phyloP scores from a whole-genome alignment of 768 basidiomycete species.

The Rhizopogon vinicolor region DNA sequence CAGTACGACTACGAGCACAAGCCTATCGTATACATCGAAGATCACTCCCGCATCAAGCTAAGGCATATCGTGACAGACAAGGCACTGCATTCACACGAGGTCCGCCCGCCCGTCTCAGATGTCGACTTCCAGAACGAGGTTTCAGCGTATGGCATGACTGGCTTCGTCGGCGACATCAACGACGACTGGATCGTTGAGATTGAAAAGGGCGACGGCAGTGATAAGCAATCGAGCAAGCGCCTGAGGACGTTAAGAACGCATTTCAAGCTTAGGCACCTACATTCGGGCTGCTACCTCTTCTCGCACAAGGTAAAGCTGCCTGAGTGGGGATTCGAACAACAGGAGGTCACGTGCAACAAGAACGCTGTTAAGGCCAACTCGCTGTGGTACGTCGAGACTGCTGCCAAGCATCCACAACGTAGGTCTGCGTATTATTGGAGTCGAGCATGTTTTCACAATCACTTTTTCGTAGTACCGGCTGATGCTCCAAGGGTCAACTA shows the following conservation, averaged over 20 bases:
- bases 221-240: conserved; percentile 63
- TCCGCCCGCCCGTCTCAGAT: conserved; percentile 91
- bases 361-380: conserved; percentile 89
- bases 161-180: conserved; percentile 84
- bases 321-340: conserved; percentile 97
- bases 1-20: conserved; percentile 45
- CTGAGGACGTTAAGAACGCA: conserved; percentile 76
- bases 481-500: conserved; percentile 87
- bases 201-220: conserved; percentile 57
- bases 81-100: conserved; percentile 91
- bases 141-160: conserved; percentile 85
- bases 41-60: conserved; percentile 72
- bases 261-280: conserved; percentile 77
- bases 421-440: conserved; percentile 23
- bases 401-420: conserved; percentile 62
- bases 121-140: conserved; percentile 99
- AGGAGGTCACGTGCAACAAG: conserved; percentile 99
- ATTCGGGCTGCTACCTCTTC: conserved; percentile 95
- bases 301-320: conserved; percentile 98
- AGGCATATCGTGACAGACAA: conserved; percentile 79
- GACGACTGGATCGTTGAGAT: conserved; percentile 94
- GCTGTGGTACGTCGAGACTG: conserved; percentile 92
- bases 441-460: background rate
- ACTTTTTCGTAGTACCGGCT: conserved; percentile 48
- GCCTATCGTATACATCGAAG: conserved; percentile 59